phyloP scores from a whole-genome alignment of 352 stramenopile species.

The Phytophthora boehmeriae region DNA sequence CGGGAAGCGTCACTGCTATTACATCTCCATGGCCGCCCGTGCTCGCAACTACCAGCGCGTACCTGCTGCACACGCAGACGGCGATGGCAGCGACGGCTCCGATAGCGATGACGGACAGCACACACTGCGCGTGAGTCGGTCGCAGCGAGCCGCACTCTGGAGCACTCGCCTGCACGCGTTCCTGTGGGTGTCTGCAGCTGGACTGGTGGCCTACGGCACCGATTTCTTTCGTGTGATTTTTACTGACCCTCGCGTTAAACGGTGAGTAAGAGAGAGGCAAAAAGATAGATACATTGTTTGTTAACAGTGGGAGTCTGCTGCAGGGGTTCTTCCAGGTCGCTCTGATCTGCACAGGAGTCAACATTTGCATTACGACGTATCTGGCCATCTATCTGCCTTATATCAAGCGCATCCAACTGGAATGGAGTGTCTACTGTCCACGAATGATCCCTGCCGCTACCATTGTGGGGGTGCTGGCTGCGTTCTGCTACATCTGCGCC shows the following conservation, averaged over 20 bases:
- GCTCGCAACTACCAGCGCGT: slow-evolving; percentile 52
- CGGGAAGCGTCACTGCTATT: background rate
- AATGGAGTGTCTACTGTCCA: slow-evolving; percentile 94
- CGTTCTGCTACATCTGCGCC: slow-evolving; percentile 82
- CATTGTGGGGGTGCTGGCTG: slow-evolving; percentile 62
- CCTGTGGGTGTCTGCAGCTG: slow-evolving; percentile 70
- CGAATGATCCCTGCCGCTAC: slow-evolving; percentile 91
- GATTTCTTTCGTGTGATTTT: slow-evolving; percentile 80
- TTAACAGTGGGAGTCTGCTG: slow-evolving; percentile 7
- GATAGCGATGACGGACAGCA: slow-evolving; percentile 39
- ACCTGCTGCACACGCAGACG: slow-evolving; percentile 49
- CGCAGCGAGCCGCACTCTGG: slow-evolving; percentile 54
- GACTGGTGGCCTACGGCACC: slow-evolving; percentile 57
- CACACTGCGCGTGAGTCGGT: slow-evolving; percentile 29
- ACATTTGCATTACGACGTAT: slow-evolving; percentile 89
- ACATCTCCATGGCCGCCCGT: slow-evolving; percentile 34
- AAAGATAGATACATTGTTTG: background rate
- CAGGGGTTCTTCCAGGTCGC: slow-evolving; percentile 86
- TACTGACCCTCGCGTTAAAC: slow-evolving; percentile 56
- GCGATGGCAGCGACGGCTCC: slow-evolving; percentile 37
- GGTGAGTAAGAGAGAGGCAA: slow-evolving; percentile 28
- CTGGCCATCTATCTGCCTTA: slow-evolving; percentile 88
- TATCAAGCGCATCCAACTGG: slow-evolving; percentile 78
- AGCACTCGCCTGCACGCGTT: slow-evolving; percentile 80
- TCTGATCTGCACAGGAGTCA: slow-evolving; percentile 78